Evolutionary conservation across 169 alveolate genomes (phyloP).

Genomic region (Plasmodium billcollinsi): DNA sequence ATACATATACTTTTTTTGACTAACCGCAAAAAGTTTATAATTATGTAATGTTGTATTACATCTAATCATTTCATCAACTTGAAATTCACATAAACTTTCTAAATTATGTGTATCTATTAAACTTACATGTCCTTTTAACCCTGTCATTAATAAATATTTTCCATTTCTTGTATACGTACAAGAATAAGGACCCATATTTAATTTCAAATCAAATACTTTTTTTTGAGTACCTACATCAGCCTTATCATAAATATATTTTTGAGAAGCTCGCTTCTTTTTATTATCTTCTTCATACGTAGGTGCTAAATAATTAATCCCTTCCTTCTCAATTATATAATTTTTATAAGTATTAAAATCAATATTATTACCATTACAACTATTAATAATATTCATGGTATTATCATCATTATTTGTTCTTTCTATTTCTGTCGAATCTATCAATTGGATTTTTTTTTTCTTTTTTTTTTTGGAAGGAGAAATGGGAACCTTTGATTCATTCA

Average conservation of each 20-base stretch:
- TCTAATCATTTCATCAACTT: conserved; percentile 75
- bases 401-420: neutral
- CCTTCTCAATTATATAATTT: too few species aligned
- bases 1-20: conserved; percentile 93
- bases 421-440: neutral
- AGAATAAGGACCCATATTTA: conserved; percentile 92
- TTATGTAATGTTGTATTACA: conserved; percentile 91
- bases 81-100: conserved; percentile 82
- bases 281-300: neutral
- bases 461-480: neutral
- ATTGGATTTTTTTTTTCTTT: neutral
- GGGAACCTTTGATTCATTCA: neutral
- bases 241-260: conserved; percentile 35
- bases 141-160: conserved; percentile 92
- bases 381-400: neutral
- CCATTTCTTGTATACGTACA: conserved; percentile 94
- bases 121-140: conserved; percentile 95
- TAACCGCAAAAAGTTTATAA: conserved; percentile 95
- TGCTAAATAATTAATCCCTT: neutral
- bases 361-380: too few species aligned
- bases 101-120: conserved; percentile 87
- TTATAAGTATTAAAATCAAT: too few species aligned
- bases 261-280: conserved; percentile 1
- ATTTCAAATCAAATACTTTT: conserved; percentile 69
- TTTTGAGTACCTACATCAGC: conserved; percentile 75